Evolutionary conservation across 768 basidiomycete species (phyloP).

Genomic region (Plicaturopsis crispa): DNA sequence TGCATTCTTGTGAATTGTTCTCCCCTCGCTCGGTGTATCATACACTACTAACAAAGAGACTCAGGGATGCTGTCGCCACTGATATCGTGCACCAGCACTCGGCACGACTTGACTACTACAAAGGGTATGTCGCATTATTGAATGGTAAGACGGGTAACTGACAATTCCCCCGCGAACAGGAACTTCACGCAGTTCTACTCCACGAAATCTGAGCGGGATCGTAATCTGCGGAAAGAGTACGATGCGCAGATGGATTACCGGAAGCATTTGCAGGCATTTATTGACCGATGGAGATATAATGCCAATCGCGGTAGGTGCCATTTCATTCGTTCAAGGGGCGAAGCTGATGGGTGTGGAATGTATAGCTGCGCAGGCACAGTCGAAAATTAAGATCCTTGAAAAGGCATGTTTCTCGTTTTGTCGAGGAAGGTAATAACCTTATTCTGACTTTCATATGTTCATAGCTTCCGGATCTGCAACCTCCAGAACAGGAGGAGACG

Average conservation of each 20-base stretch:
- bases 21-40: neutral
- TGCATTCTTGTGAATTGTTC: slow-evolving; percentile 69
- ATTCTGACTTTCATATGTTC: slow-evolving; percentile 1
- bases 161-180: slow-evolving; percentile 26
- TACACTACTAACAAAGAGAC: neutral
- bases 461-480: slow-evolving; percentile 86
- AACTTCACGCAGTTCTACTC: slow-evolving; percentile 99
- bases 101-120: slow-evolving; percentile 91
- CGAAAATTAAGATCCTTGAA: slow-evolving; percentile 64
- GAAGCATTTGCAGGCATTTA: slow-evolving; percentile 93
- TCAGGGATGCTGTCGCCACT: slow-evolving; percentile 81
- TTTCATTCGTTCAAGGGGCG: neutral
- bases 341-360: slow-evolving; percentile 2
- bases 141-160: too few species aligned
- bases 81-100: slow-evolving; percentile 98
- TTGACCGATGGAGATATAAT: slow-evolving; percentile 97
- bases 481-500: slow-evolving; percentile 87
- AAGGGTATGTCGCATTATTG: slow-evolving; percentile 61
- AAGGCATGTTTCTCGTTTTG: slow-evolving; percentile 38
- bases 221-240: slow-evolving; percentile 89
- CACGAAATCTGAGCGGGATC: slow-evolving; percentile 92
- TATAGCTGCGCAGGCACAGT: slow-evolving; percentile 81
- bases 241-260: slow-evolving; percentile 94
- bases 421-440: neutral
- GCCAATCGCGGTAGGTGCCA: slow-evolving; percentile 70